Conservation (phyloP, 352 stramenopile species). For the Phytophthora pluvialis region DNA sequence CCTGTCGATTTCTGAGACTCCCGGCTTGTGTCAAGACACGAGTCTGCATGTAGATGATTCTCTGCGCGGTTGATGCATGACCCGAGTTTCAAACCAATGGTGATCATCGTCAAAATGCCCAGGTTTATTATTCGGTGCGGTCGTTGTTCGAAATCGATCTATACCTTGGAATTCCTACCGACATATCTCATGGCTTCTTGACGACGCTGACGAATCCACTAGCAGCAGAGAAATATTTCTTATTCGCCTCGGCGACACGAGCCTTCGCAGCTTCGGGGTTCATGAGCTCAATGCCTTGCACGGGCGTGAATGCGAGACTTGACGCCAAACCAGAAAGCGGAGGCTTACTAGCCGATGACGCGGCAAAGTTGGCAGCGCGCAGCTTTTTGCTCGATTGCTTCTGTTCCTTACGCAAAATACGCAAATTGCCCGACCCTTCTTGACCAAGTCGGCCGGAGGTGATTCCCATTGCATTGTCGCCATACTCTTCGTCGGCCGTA, state of each 20-base stretch:
- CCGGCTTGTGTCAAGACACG: no score
- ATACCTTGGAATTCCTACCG: not conserved
- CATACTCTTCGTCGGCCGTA: constrained; percentile 95
- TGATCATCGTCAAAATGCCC: not conserved
- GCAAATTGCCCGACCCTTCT: constrained; percentile 89
- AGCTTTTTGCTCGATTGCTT: constrained; percentile 94
- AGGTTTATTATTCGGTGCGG: not conserved
- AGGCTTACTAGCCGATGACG: constrained; percentile 47
- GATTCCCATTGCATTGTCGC: constrained; percentile 98
- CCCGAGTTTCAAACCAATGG: no score
- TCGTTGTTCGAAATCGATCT: constrained; percentile 1
- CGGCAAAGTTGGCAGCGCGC: constrained; percentile 86
- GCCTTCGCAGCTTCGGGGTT: constrained; percentile 96
- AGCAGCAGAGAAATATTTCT: constrained; percentile 97
- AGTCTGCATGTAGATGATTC: no score
- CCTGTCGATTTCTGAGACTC: no score
- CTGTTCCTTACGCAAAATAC: constrained; percentile 90
- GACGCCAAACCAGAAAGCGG: constrained; percentile 92
- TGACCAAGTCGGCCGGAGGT: constrained; percentile 92
- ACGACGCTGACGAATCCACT: constrained; percentile 96
- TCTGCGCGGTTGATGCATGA: no score
- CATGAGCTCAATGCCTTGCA: constrained; percentile 97
- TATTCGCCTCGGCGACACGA: constrained; percentile 94
- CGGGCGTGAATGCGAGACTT: constrained; percentile 97
- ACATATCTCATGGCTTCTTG: constrained; percentile 60